Percentiles rank a stretch among this genome's conserved stretches.
Evolutionary conservation across 768 basidiomycete genomes (phyloP).

Genomic region (Thelephora aurantiotincta): DNA sequence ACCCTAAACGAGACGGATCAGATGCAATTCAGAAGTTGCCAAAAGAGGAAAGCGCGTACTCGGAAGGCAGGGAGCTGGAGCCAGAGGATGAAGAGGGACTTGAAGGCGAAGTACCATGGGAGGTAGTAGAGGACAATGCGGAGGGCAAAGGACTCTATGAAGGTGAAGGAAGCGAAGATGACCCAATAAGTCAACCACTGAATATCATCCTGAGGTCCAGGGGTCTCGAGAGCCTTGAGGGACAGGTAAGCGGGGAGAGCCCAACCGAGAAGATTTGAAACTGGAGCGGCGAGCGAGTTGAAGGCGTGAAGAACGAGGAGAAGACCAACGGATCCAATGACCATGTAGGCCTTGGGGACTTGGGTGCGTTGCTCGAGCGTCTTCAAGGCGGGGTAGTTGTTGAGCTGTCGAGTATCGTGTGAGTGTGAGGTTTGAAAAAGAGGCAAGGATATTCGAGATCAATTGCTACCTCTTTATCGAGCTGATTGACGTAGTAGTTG

Average conservation of each 20-base stretch:
- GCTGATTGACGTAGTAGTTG: conserved; percentile 68
- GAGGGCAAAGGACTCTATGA: conserved; percentile 77
- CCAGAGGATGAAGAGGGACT: conserved; percentile 86
- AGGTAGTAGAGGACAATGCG: conserved; percentile 81
- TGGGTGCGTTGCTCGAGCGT: conserved; percentile 81
- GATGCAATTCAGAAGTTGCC: conserved; percentile 4
- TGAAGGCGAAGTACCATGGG: conserved; percentile 91
- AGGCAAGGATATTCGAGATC: neutral
- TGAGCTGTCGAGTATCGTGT: conserved; percentile 31
- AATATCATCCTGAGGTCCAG: conserved; percentile 70
- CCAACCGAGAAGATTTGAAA: conserved; percentile 94
- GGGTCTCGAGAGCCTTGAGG: conserved; percentile 84
- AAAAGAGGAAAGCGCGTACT: conserved; percentile 33
- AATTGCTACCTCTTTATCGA: conserved; percentile 85
- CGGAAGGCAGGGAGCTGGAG: conserved; percentile 77
- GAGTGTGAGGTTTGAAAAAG: conserved; percentile 10
- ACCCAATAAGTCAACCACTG: conserved; percentile 99
- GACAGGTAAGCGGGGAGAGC: conserved; percentile 90
- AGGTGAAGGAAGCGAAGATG: conserved; percentile 88
- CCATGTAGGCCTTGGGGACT: conserved; percentile 85
- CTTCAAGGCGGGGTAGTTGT: conserved; percentile 78
- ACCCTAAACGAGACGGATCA: conserved; percentile 35
- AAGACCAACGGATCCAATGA: conserved; percentile 55
- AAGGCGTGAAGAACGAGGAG: conserved; percentile 65
- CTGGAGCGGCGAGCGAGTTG: conserved; percentile 84